Conservation (phyloP, 2,329 filamentous ascomycete genomes). For the Leptographium radiaticola region DNA sequence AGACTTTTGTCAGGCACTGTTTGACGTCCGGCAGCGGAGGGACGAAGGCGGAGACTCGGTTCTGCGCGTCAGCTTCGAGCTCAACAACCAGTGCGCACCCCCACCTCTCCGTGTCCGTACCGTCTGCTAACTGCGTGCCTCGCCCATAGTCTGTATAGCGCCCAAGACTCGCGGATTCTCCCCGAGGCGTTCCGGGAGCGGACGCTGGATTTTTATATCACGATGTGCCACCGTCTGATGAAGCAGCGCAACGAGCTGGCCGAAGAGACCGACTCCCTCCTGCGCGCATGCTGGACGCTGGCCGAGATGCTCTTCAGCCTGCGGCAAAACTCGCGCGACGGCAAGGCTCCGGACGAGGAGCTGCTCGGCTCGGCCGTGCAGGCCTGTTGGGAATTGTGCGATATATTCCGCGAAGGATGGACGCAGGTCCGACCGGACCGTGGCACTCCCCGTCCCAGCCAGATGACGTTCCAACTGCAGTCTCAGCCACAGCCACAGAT, state of each 20-base stretch:
- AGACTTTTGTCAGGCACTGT: slow-evolving; percentile 83
- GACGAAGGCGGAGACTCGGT: slow-evolving; percentile 77
- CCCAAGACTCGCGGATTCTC: slow-evolving; percentile 64
- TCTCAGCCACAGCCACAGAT: neutral
- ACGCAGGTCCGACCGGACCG: slow-evolving; percentile 76
- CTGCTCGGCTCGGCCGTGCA: slow-evolving; percentile 78
- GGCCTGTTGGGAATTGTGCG: slow-evolving; percentile 88
- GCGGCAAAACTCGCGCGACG: slow-evolving; percentile 66
- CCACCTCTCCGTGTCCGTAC: neutral
- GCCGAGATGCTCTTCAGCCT: slow-evolving; percentile 90
- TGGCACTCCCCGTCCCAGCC: slow-evolving; percentile 70
- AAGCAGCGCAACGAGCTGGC: slow-evolving; percentile 71
- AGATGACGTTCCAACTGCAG: slow-evolving; percentile 53
- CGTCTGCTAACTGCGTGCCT: neutral
- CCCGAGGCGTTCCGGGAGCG: slow-evolving; percentile 80
- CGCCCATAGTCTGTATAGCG: slow-evolving; percentile 59
- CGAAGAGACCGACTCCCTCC: slow-evolving; percentile 70
- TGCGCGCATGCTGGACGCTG: slow-evolving; percentile 78
- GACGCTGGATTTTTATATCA: slow-evolving; percentile 89
- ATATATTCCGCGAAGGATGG: slow-evolving; percentile 88
- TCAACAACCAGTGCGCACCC: slow-evolving; percentile 67
- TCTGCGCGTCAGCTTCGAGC: slow-evolving; percentile 80
- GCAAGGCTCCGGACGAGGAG: slow-evolving; percentile 64
- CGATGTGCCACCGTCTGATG: slow-evolving; percentile 89
- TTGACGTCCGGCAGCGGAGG: slow-evolving; percentile 67